Evolutionary conservation across 2,329 filamentous ascomycete species (phyloP).

Genomic region (Graphilbum sp.): DNA sequence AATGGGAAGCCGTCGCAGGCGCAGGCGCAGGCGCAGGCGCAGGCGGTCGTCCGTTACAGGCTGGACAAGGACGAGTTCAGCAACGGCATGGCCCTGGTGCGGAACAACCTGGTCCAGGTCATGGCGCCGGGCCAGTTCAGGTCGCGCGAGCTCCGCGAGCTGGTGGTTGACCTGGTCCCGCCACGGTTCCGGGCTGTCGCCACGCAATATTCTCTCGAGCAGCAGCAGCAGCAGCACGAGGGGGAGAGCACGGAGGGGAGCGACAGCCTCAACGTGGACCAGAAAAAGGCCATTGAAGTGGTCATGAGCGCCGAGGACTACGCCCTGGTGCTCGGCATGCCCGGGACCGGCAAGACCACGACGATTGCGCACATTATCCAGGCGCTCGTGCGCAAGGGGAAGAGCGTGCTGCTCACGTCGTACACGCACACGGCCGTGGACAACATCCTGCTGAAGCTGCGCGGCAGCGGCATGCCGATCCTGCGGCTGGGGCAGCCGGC

Average conservation of each 20-base stretch:
- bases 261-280: slow-evolving; percentile 70
- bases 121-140: slow-evolving; percentile 68
- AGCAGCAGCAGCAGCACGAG: too few relatives aligned
- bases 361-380: slow-evolving; percentile 96
- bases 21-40: slow-evolving; percentile 23
- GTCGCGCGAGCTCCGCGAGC: slow-evolving; percentile 53
- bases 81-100: slow-evolving; percentile 88
- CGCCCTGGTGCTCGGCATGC: slow-evolving; percentile 95
- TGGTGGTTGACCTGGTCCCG: slow-evolving; percentile 62
- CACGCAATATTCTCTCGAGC: slow-evolving; percentile 50
- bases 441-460: slow-evolving; percentile 90
- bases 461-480: slow-evolving; percentile 45
- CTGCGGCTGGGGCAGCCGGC: slow-evolving; percentile 71
- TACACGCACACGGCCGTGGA: slow-evolving; percentile 97
- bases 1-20: too few relatives aligned
- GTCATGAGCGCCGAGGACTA: slow-evolving; percentile 95
- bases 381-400: slow-evolving; percentile 72
- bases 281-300: slow-evolving; percentile 73
- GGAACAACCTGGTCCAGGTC: slow-evolving; percentile 83
- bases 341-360: slow-evolving; percentile 93
- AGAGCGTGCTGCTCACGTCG: slow-evolving; percentile 82
- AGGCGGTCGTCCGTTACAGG: slow-evolving; percentile 53
- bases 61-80: slow-evolving; percentile 97
- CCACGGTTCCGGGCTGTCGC: slow-evolving; percentile 56
- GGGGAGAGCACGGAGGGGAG: slow-evolving; percentile 26